Evolutionary conservation across 1,139 yeast genomes (phyloP).

Genomic region (Saccharomyces hybrid): DNA sequence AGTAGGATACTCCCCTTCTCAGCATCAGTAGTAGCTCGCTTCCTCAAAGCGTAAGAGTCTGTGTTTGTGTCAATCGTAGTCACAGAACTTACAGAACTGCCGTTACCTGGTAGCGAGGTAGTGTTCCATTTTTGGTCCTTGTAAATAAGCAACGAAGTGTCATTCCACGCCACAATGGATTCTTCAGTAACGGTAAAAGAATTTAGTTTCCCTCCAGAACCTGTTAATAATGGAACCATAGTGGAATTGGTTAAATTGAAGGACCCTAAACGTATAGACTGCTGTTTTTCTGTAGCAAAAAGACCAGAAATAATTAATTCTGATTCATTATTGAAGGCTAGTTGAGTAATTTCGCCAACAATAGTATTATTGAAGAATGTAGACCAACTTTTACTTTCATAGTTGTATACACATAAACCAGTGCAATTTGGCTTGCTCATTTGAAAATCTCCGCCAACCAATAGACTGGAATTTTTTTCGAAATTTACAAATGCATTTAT

Average conservation of each 20-base stretch:
- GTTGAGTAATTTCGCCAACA: constrained; percentile 48
- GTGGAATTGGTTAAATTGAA: constrained; percentile 13
- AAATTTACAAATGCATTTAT: constrained; percentile 50
- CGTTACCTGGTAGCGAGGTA: constrained; percentile 9
- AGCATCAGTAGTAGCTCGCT: neutral
- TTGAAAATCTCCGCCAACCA: constrained; percentile 72
- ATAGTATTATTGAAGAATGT: constrained; percentile 37
- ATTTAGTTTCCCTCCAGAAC: constrained; percentile 7
- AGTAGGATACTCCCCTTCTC: constrained; percentile 40
- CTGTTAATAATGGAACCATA: constrained; percentile 8
- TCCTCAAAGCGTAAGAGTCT: constrained; percentile 19
- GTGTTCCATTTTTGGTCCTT: constrained; percentile 12
- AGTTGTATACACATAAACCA: constrained; percentile 61
- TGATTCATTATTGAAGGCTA: constrained; percentile 46
- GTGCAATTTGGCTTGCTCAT: constrained; percentile 57
- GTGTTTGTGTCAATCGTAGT: constrained; percentile 30
- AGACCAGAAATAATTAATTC: constrained; percentile 59
- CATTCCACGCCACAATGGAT: constrained; percentile 19
- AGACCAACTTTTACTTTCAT: constrained; percentile 49
- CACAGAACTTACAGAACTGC: constrained; percentile 7
- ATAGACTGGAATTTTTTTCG: constrained; percentile 43
- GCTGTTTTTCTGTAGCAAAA: constrained; percentile 25
- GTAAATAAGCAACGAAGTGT: constrained; percentile 10
- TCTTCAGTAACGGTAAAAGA: constrained; percentile 12
- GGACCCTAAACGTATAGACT: constrained; percentile 16